These are phyloP conservation scores for Crithidia sp. DNA, from an alignment of 208 protist genomes.

Conservation along the genomic window DNA sequence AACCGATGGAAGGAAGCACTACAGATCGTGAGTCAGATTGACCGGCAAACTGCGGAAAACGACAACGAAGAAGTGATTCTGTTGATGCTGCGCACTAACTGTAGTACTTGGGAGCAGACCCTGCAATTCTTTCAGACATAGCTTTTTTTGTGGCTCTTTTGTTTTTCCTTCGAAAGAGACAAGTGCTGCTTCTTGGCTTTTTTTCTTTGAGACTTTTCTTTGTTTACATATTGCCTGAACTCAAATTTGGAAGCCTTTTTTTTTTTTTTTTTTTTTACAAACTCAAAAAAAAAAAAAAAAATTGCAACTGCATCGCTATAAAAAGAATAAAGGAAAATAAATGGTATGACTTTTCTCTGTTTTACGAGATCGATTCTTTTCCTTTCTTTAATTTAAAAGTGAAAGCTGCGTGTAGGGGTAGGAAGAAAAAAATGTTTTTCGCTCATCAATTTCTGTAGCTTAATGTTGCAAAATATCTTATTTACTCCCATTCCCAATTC, in stretches of 20 bases:
- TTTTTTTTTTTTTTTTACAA: conserved; percentile 1
- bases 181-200: neutral
- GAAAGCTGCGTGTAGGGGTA: too few species aligned
- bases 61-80: conserved; percentile 23
- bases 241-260: neutral
- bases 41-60: neutral
- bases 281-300: conserved; percentile 24
- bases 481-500: neutral
- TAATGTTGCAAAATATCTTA: neutral
- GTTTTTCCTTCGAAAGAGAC: conserved; percentile 1
- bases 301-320: neutral
- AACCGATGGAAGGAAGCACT: conserved; percentile 34
- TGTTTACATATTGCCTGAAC: neutral
- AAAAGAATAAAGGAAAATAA: neutral
- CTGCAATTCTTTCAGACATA: conserved; percentile 25
- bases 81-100: conserved; percentile 7
- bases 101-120: conserved; percentile 26
- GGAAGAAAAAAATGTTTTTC: neutral
- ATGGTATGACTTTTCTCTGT: neutral
- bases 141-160: conserved; percentile 5
- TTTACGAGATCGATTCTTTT: neutral
- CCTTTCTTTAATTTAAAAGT: too few species aligned
- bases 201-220: conserved; percentile 13
- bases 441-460: neutral
- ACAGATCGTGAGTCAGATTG: conserved; percentile 17